Base-by-base conservation (phyloP, 1,284 basidiomycete genomes). In the Paramarasmius palmivorus region DNA sequence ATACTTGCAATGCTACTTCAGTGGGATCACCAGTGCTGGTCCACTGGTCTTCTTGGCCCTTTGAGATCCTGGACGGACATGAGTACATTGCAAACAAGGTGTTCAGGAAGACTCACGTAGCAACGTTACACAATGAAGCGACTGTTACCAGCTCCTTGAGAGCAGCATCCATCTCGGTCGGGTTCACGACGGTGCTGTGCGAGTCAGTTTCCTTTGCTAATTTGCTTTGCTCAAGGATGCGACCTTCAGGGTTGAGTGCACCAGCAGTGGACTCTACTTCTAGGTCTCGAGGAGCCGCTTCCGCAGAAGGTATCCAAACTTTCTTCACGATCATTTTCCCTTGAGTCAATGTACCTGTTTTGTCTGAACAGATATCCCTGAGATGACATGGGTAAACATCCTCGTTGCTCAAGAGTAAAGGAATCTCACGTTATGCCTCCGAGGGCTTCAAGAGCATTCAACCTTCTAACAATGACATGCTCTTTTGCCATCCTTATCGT, bases 11-110 rank as follows among this genome's bases (percentile, higher is more conserved):
- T 0, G 84, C 84, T 22, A 81, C 75, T 62, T 84, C 81, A 15
- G 88, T 90, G 1, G 86, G 82, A 61, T 90, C 87, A 29, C 88
- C 88, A 41, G 82, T 82, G 0, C 84, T 82, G 36, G 80, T 77
- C 86, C 86, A 89, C 53, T 75, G 69, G 23, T 77, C 79, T 52
- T 67, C 68, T 38, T 69, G 54, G 50, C 71, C 71, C 52, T 70
- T 66, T 23, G 60, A 65, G 41, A 73, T 68, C n/a, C 70, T 73
- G 15, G 41, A 14, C 20, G 6, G 15, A 23, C 17, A 22, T 54
- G 6, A 52, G 44, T 1, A 14, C 22, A 10, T 35, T 26, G n/a
- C 4, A 9, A 42, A 20, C 38, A 38, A 29, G 40, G 29, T 12
- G 42, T 17, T 2, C 3, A 1, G 40, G 32, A 38, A 8, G 22